Conservation (phyloP, 2,329 filamentous ascomycete genomes). For the Cordyceps cateniannulata region DNA sequence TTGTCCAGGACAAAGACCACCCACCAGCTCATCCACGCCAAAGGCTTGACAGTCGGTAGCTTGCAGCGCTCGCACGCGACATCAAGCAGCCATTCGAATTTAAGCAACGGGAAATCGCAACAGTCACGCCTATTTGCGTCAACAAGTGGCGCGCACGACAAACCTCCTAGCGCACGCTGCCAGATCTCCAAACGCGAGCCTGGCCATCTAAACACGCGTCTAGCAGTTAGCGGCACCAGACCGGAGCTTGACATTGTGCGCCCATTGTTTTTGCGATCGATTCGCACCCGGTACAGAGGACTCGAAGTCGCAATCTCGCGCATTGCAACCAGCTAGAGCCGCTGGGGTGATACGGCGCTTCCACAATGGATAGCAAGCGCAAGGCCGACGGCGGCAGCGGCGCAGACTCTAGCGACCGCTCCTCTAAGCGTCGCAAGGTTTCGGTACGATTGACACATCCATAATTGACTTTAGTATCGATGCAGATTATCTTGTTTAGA, state of each 20-base stretch:
- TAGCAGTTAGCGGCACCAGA: neutral
- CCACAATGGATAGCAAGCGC: slow-evolving; percentile 50
- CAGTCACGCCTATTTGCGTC: neutral
- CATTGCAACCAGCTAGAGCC: neutral
- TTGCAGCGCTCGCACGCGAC: neutral
- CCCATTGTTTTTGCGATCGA: neutral
- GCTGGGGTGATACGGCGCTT: neutral
- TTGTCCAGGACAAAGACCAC: slow-evolving; percentile 8
- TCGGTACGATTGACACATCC: slow-evolving; percentile 31
- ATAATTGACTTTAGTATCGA: neutral
- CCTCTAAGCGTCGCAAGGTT: slow-evolving; percentile 49
- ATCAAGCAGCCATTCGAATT: neutral
- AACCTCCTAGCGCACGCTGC: neutral
- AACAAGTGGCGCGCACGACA: neutral
- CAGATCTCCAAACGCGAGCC: slow-evolving; percentile 1
- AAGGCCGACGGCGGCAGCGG: slow-evolving; percentile 43
- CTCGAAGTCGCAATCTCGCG: neutral
- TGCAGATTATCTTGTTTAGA: neutral
- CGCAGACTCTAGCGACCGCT: slow-evolving; percentile 45
- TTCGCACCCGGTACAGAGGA: neutral
- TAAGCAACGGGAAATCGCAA: neutral
- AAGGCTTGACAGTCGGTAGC: neutral
- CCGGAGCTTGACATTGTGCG: slow-evolving; percentile 1
- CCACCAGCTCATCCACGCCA: slow-evolving; percentile 6
- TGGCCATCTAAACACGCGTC: slow-evolving; percentile 6